Conservation (phyloP, 1,139 yeast genomes). For the Sugiyamaella japonica region DNA sequence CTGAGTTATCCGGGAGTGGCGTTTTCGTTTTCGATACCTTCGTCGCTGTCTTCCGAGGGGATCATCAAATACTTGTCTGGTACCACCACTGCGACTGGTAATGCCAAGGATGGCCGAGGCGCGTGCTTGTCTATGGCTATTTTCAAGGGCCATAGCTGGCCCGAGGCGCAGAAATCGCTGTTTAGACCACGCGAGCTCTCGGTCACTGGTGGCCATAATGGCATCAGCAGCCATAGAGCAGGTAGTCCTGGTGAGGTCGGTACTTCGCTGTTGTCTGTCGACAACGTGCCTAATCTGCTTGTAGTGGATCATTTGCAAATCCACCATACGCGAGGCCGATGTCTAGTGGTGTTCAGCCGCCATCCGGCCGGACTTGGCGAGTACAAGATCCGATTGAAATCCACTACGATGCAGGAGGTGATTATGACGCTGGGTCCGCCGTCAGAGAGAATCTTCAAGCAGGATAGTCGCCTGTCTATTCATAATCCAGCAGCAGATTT, state of each 20-base stretch:
- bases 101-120: slow-evolving; percentile 25
- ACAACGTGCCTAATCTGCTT: neutral
- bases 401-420: slow-evolving; percentile 36
- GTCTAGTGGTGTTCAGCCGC: slow-evolving; percentile 22
- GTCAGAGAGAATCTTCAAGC: slow-evolving; percentile 36
- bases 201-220: slow-evolving; percentile 2
- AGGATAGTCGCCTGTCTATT: slow-evolving; percentile 35
- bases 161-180: slow-evolving; percentile 27
- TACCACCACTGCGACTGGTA: neutral
- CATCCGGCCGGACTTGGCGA: slow-evolving; percentile 25
- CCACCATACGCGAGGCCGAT: slow-evolving; percentile 21
- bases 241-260: slow-evolving; percentile 1
- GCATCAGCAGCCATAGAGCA: neutral
- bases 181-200: slow-evolving; percentile 1
- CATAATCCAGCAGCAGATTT: slow-evolving; percentile 31
- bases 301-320: slow-evolving; percentile 19
- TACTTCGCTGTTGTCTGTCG: neutral
- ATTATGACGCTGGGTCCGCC: slow-evolving; percentile 39
- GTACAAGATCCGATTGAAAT: slow-evolving; percentile 16
- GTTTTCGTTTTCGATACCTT: slow-evolving; percentile 32
- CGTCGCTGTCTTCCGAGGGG: slow-evolving; percentile 17
- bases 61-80: slow-evolving; percentile 23
- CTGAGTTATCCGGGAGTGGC: slow-evolving; percentile 40
- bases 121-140: slow-evolving; percentile 35
- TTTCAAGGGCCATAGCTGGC: slow-evolving; percentile 36